Base-by-base conservation (phyloP, 257 asterid genomes). In the Nicotiana knightiana region DNA sequence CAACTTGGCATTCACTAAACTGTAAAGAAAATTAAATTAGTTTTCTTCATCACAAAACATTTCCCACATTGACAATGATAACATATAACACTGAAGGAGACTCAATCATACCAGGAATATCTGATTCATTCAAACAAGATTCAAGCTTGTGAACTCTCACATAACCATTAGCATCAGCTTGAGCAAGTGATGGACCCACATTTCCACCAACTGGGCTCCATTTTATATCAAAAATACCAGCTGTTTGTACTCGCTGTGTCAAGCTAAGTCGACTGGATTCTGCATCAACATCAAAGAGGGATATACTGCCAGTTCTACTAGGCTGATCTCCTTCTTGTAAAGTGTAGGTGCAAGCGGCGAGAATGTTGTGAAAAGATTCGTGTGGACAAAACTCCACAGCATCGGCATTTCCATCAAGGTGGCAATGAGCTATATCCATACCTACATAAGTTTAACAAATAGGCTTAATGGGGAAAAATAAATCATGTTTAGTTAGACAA, bases 111-210 rank as follows among this genome's bases (percentile, higher is more conserved):
- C 98, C 92, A 48, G 17, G 82, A 35, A 70, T 53, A 80, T 82
- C 79, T 24, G 87, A 84, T 77, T 76, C 85, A 53, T 81, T 88
- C 1, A 88, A 80, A 81, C 84, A 79, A 77, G 67, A 30, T 58
- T 86, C 91, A 85, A 95, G 88, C 43, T 86, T 76, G 79, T 92
- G 91, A 87, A 94, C 77, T 89, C 88, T 88, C 55, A 92, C 86
- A 88, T 67, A 87, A 66, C 98, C 98, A 85, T 93, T 94, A 82
- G 99, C 99, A 89, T 94, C 99, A 76, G 98, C 99, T 87, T 96
- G 98, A 87, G 97, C 97, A 84, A 96, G 97, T 89, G 92, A 85
- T 43, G 99, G 93, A 46, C 83, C 67, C 0, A n/a, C 77, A 78
- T 80, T 82, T 35, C 79, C 87, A 3, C 82, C 79, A 12, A 55